Conservation (phyloP, 345 rosid species). For the Combretum micranthum region DNA sequence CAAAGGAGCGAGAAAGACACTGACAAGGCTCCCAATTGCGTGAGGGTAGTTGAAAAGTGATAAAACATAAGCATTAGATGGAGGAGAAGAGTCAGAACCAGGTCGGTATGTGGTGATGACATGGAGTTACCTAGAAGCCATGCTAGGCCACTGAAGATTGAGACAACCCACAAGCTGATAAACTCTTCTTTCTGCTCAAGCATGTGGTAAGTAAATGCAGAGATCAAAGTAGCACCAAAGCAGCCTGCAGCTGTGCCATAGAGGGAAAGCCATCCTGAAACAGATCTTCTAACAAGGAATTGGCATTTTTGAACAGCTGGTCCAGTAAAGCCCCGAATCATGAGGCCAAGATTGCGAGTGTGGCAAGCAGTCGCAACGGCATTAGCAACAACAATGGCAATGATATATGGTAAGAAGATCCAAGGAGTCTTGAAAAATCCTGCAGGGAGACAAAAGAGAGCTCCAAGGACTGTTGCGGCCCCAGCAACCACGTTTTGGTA, state of each 20-base stretch:
- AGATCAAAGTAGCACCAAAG: slow-evolving; percentile 47
- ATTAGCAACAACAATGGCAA: slow-evolving; percentile 25
- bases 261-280: slow-evolving; percentile 57
- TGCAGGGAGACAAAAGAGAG: slow-evolving; percentile 38
- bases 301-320: slow-evolving; percentile 15
- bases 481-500: slow-evolving; percentile 28
- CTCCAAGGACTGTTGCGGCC: slow-evolving; percentile 41
- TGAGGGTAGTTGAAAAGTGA: slow-evolving; percentile 39
- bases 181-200: slow-evolving; percentile 28
- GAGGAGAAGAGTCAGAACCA: slow-evolving; percentile 11
- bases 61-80: slow-evolving; percentile 20
- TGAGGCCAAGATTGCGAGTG: slow-evolving; percentile 45
- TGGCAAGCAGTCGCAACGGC: slow-evolving; percentile 38
- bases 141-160: slow-evolving; percentile 51
- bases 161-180: slow-evolving; percentile 50
- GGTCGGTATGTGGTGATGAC: slow-evolving; percentile 20
- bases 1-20: slow-evolving; percentile 41
- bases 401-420: slow-evolving; percentile 47
- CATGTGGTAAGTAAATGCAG: slow-evolving; percentile 53
- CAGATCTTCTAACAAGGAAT: slow-evolving; percentile 24
- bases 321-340: slow-evolving; percentile 38
- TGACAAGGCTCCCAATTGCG: slow-evolving; percentile 32
- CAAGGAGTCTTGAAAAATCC: slow-evolving; percentile 43
- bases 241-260: slow-evolving; percentile 43
- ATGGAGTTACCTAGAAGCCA: slow-evolving; percentile 44